phyloP scores from a whole-genome alignment of 352 stramenopile species.

The Blastocystis hominis region DNA sequence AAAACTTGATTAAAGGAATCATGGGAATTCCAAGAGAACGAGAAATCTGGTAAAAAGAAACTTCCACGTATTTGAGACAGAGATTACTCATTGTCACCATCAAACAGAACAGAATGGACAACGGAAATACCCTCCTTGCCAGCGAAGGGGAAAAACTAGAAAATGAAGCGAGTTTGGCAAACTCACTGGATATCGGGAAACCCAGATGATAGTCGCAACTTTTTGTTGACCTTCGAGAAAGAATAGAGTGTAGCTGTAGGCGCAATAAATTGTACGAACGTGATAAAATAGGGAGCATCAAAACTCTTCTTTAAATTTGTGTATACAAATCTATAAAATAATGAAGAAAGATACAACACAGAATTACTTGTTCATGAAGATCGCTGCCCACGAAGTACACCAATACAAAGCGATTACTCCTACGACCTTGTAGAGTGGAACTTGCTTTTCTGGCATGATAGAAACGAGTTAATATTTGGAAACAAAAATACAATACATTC shows the following conservation, averaged over 20 bases:
- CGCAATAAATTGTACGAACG: slow-evolving; percentile 13
- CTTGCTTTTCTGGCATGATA: neutral
- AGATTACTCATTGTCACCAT: slow-evolving; percentile 37
- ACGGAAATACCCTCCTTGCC: neutral
- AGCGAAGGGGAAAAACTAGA: neutral
- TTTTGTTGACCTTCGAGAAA: neutral
- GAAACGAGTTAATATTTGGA: no score
- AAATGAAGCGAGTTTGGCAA: neutral
- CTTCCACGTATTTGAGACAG: slow-evolving; percentile 28
- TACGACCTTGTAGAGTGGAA: neutral
- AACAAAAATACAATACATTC: no score
- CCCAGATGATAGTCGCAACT: neutral
- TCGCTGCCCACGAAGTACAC: slow-evolving; percentile 11
- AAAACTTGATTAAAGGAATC: neutral
- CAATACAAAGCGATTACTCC: neutral
- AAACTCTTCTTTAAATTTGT: neutral
- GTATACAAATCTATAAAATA: slow-evolving; percentile 12
- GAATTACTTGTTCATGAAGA: slow-evolving; percentile 41
- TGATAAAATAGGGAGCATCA: slow-evolving; percentile 13
- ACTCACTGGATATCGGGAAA: slow-evolving; percentile 1
- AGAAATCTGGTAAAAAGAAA: slow-evolving; percentile 40
- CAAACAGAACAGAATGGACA: neutral
- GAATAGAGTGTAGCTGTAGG: neutral
- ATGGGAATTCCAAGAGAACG: slow-evolving; percentile 27
- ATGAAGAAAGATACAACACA: neutral